Conservation (phyloP, 2,329 filamentous ascomycete species). For the Microcyclospora tardicrescens region DNA sequence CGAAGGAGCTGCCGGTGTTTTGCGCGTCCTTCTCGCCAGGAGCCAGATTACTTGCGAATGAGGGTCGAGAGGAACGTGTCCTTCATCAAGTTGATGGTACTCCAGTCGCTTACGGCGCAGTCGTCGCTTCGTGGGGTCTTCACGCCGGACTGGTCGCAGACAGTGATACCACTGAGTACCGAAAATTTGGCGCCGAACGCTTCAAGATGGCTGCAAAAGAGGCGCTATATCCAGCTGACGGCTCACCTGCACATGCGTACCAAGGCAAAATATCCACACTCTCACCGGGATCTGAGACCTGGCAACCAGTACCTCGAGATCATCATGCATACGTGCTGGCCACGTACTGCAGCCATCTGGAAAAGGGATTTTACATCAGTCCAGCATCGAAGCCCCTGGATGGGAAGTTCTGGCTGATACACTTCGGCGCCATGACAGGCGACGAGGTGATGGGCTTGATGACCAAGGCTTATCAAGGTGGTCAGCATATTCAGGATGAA, state of each 20-base stretch:
- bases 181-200: constrained; percentile 60
- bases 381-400: constrained; percentile 59
- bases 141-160: constrained; percentile 83
- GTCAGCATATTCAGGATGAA: constrained; percentile 41
- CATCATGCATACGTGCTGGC: constrained; percentile 66
- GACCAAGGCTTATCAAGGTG: constrained; percentile 46
- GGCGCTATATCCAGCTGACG: constrained; percentile 49
- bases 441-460: constrained; percentile 65
- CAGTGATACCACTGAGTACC: constrained; percentile 72
- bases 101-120: constrained; percentile 49
- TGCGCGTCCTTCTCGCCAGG: constrained; percentile 32
- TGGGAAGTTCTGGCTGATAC: constrained; percentile 55
- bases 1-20: constrained; percentile 31
- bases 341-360: constrained; percentile 67
- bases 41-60: constrained; percentile 29
- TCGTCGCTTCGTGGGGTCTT: constrained; percentile 82
- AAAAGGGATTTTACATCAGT: constrained; percentile 70
- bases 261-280: constrained; percentile 33
- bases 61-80: constrained; percentile 31
- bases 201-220: constrained; percentile 77
- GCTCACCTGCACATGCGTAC: constrained; percentile 43
- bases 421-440: constrained; percentile 56
- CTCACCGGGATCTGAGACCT: constrained; percentile 10
- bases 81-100: constrained; percentile 18
- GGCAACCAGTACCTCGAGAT: constrained; percentile 25